Evolutionary conservation across 179 eudicot genomes (phyloP), one percentile per base, ranked within the genome.

Genomic region (Silene noctiflora): DNA sequence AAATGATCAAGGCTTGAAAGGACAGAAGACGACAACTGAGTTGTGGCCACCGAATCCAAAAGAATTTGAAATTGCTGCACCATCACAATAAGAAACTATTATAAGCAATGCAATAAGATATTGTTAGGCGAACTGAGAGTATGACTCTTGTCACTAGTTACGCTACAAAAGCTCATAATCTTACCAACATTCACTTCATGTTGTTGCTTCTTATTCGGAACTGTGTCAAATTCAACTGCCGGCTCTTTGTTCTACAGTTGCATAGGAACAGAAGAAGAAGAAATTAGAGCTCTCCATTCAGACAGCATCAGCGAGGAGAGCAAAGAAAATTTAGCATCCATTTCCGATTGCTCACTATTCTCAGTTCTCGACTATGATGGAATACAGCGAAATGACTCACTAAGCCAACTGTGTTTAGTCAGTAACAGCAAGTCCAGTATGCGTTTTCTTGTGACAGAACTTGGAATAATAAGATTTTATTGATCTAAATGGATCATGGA

Each of bases 21-120:
- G 91, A 3, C 93, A 86, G 86, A 93, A 91, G 20, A 81, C 98
- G 69, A 93, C 96, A 1, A 91, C 96, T 0, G 96, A 93, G 83
- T 93, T 93, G 88, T 93, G 97, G 22, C 97, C 97, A 39, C 97
- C 98, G 60, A 93, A 91, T 29, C 98, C 98, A 62, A 93, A 93
- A 42, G 98, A 93, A 82, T 93, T 93, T 69, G 98, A 93, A 82
- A 93, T 93, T 25, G 91, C 97, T 93, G 94, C 88, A 89, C 33
- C 51, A 62, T 46, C 55, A 77, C 22, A 33, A 1, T 33, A 1
- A 29, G 5, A 51, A 12, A 51, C 16, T 4, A 14, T 51, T 39
- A 8, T 39, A 39, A 39, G 11, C 46, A 8, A 39, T 7, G 46
- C 46, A 39, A 39, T 3, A 25, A 20, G 16, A 46, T 53, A 65